Conservation (phyloP, 495 filamentous ascomycete genomes). For the Hypoxylon fuscum region DNA sequence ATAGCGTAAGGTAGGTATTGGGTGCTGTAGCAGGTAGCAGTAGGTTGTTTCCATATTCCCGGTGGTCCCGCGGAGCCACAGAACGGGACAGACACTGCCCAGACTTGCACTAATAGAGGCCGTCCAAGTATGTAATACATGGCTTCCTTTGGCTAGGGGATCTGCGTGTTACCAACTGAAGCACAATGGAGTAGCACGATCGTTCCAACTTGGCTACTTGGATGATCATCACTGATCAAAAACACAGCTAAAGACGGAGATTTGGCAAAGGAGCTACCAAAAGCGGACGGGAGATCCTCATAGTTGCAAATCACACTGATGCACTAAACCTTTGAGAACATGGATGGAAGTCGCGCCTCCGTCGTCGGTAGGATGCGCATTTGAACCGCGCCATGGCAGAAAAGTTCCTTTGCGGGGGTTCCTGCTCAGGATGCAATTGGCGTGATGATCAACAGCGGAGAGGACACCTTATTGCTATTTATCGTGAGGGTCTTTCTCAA, state of each 20-base stretch:
- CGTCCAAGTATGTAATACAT: conserved; percentile 21
- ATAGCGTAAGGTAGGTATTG: conserved; percentile 2
- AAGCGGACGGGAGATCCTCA: conserved; percentile 11
- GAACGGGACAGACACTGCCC: conserved; percentile 2
- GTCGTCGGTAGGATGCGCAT: conserved; percentile 5
- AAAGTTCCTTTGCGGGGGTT: conserved; percentile 10
- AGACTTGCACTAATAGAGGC: neutral
- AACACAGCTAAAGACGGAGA: conserved; percentile 8
- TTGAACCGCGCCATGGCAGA: conserved; percentile 10
- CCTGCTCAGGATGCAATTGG: conserved; percentile 1
- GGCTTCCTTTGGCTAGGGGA: no score
- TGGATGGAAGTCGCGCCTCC: conserved; percentile 22
- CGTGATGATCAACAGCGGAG: conserved; percentile 25
- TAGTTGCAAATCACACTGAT: conserved; percentile 5
- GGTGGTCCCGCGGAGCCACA: conserved; percentile 6
- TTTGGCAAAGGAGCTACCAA: conserved; percentile 11
- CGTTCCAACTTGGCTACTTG: conserved; percentile 19
- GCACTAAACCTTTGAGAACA: conserved; percentile 3
- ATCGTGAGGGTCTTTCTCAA: conserved; percentile 21
- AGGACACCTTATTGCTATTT: conserved; percentile 7
- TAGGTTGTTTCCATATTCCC: conserved; percentile 12
- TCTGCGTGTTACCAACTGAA: conserved; percentile 22
- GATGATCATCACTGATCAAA: conserved; percentile 4
- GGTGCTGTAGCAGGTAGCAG: neutral
- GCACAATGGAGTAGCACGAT: conserved; percentile 14